A percentile compares a stretch with the other conserved stretches of the same genome.
These are phyloP conservation scores for Onygenales sp. DNA, from an alignment of 2,329 filamentous ascomycete species.

Conservation along the genomic window DNA sequence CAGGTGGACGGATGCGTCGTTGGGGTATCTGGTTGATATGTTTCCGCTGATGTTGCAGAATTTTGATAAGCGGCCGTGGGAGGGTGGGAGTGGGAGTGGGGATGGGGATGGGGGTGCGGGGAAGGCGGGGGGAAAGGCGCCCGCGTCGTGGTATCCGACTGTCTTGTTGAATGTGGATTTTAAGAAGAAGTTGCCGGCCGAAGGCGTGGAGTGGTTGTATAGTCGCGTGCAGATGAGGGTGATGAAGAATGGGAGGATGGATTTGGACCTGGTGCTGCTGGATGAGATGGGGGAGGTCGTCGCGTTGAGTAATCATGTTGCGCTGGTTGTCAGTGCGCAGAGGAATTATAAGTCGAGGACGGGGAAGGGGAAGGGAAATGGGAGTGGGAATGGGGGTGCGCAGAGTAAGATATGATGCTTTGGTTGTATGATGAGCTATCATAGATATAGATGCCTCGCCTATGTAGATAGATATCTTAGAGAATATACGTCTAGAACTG, in stretches of 20 bases:
- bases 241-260: slow-evolving; percentile 62
- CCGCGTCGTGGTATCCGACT: slow-evolving; percentile 64
- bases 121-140: slow-evolving; percentile 20
- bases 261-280: slow-evolving; percentile 60
- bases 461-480: no score
- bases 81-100: slow-evolving; percentile 10
- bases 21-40: slow-evolving; percentile 60
- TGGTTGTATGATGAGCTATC: background rate
- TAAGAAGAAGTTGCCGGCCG: slow-evolving; percentile 59
- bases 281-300: slow-evolving; percentile 57
- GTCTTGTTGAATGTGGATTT: slow-evolving; percentile 65
- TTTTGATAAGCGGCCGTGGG: slow-evolving; percentile 19
- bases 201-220: slow-evolving; percentile 65
- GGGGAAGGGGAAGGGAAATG: slow-evolving; percentile 11
- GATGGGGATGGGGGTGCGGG: slow-evolving; percentile 12
- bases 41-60: slow-evolving; percentile 58
- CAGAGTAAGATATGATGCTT: slow-evolving; percentile 8
- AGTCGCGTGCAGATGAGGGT: slow-evolving; percentile 55
- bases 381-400: slow-evolving; percentile 11
- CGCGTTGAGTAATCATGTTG: slow-evolving; percentile 59
- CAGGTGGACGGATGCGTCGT: slow-evolving; percentile 51
- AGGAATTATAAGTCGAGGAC: slow-evolving; percentile 51
- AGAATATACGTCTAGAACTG: no score
- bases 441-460: no score
- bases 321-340: slow-evolving; percentile 52